Evolutionary conservation across 1,284 basidiomycete genomes (phyloP), one percentile per base, ranked within the genome.

Genomic region (Cryptococcus deneoformans): DNA sequence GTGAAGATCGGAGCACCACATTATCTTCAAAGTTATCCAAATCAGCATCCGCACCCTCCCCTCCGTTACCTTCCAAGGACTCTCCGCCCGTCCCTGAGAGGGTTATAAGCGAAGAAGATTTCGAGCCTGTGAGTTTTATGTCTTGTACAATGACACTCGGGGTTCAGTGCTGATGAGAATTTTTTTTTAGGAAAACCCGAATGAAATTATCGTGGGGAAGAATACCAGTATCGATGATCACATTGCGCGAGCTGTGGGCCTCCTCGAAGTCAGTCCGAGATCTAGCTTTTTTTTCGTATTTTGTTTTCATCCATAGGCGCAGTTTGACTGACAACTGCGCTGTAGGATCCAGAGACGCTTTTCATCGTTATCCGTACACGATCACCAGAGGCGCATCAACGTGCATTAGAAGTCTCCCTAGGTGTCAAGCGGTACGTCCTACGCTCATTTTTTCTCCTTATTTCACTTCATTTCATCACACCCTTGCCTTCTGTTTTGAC

Each of bases 171-270:
- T 44, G 43, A 44, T 2, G 9, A 20, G 3, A 40, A 44, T 52
- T 4, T 3, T 36, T 20, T 35, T 50, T 1, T 46, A 72, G 66
- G 70, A 75, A 54, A 68, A 76, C 46, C 67, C 69, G 4, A 77
- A 77, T 60, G 77, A 78, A 59, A 70, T 78, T 36, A 50, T 73
- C 3, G 72, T 78, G 3, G 67, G 69, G 8, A 54, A 61, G 29
- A 51, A 63, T 43, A 70, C 69, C 3, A 62, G 70, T 52, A 49
- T 69, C 5, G 66, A 72, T 46, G 53, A 60, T 24, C 70, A 73
- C 53, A 62, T 72, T 11, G 63, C 67, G 36, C 62, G 65, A 38
- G 72, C 68, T 34, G 59, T 69, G n/a, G 63, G 63, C 11, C 63
- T 73, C 1, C 63, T 76, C 1, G 63, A 68, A 59, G 70, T 67